Evolutionary conservation across 2,329 filamentous ascomycete genomes (phyloP), one percentile per base, ranked within the genome.

Genomic region (Lecanosticta acicola): DNA sequence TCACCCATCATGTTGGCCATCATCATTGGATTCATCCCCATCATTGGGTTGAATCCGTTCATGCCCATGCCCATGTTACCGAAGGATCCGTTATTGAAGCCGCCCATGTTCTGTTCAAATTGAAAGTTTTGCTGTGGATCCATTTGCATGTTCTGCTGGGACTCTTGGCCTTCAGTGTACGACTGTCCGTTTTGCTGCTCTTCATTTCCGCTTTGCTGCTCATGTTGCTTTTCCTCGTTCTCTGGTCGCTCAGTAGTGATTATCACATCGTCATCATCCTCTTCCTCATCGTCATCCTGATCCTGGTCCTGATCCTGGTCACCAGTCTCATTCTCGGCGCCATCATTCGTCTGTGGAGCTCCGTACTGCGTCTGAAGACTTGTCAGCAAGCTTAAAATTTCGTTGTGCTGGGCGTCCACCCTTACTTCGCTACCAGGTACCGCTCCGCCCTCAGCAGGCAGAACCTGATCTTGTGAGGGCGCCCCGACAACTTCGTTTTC

Each of bases 1-100:
- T 65, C 79, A 96, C 90, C 86, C 86, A 96, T 95, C 81, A 91
- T 88, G 46, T 60, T 62, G 41, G 58, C 55, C 60, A 63, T 81
- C 80, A 80, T 66, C 69, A 62, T 68, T 35, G 42, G 45, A 37
- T 59, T 59, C 69, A 74, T 73, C 50, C 66, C 70, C 58, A 90
- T 87, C 74, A 78, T 77, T 17, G 85, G 81, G 62, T 81, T 84
- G 67, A 86, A 82, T 59, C 84, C 81, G 47, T 77, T 78, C 51
- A 66, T 70, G 48, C 34, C 44, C 47, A 48, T 45, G 24, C n/a
- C n/a, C n/a, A n/a, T n/a, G n/a, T n/a, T n/a, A n/a, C n/a, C n/a
- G n/a, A n/a, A n/a, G n/a, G n/a, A n/a, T n/a, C n/a, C n/a, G n/a
- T n/a, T n/a, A n/a, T n/a, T n/a, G n/a, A n/a, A 58, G 32, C 49